Evolutionary conservation across 805 yeast genomes (phyloP).

Genomic region (Candida coleopterorum): DNA sequence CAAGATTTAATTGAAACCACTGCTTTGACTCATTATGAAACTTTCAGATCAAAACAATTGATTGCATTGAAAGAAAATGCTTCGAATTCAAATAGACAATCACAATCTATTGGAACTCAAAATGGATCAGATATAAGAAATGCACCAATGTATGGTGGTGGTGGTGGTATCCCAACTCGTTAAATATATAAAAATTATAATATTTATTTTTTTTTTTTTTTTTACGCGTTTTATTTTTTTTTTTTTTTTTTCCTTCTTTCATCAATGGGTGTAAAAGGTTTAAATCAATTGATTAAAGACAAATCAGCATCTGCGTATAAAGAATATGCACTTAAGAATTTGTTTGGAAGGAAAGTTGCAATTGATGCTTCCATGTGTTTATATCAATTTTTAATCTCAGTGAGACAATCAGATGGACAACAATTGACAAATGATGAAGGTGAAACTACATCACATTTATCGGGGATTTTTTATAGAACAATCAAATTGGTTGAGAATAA

Average conservation of each 20-base stretch:
- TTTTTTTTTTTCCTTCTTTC: neutral
- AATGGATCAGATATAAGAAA: constrained; percentile 2
- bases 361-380: constrained; percentile 96
- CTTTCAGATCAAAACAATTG: constrained; percentile 89
- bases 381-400: constrained; percentile 93
- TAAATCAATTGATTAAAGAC: constrained; percentile 81
- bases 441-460: constrained; percentile 85
- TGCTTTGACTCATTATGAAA: constrained; percentile 80
- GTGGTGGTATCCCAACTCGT: neutral
- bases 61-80: constrained; percentile 90
- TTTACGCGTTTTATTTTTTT: neutral
- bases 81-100: constrained; percentile 39
- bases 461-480: constrained; percentile 96
- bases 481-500: constrained; percentile 85
- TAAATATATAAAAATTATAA: neutral
- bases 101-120: neutral
- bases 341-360: constrained; percentile 95
- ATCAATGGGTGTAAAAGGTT: constrained; percentile 43
- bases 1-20: constrained; percentile 96
- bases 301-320: constrained; percentile 82
- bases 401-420: constrained; percentile 94
- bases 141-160: constrained; percentile 3
- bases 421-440: constrained; percentile 86
- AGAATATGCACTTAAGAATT: constrained; percentile 73
- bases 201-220: neutral